Conservation (phyloP, 495 filamentous ascomycete genomes). For the Trichodelitschia bisporula region DNA sequence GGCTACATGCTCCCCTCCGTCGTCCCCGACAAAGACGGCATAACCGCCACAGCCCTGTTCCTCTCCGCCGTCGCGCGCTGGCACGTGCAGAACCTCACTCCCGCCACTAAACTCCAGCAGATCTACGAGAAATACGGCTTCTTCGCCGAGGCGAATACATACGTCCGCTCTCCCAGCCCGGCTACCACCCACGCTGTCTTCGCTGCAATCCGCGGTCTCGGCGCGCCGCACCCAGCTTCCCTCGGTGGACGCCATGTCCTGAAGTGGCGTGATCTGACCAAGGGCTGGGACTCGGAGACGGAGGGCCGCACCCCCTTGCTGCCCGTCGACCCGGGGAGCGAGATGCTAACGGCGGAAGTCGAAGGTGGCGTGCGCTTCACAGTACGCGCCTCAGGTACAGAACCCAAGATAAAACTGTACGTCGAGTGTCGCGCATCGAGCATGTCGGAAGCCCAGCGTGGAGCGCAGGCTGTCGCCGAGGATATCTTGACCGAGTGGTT, state of each 20-base stretch:
- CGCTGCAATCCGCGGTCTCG: conserved; percentile 22
- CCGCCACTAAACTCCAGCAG: conserved; percentile 31
- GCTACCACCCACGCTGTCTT: conserved; percentile 28
- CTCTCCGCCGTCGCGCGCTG: conserved; percentile 29
- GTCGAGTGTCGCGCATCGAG: conserved; percentile 12
- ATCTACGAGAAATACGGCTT: conserved; percentile 37
- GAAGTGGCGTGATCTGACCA: conserved; percentile 44
- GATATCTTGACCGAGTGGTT: conserved; percentile 36
- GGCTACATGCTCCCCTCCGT: conserved; percentile 49
- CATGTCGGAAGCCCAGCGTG: conserved; percentile 21
- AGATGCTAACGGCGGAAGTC: conserved; percentile 53
- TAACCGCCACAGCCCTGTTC: conserved; percentile 41
- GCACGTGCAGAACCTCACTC: conserved; percentile 27
- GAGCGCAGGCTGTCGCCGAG: conserved; percentile 27
- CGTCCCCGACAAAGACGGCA: conserved; percentile 47
- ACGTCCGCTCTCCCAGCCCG: conserved; percentile 35
- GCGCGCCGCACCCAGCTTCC: conserved; percentile 16
- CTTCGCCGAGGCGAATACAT: conserved; percentile 42
- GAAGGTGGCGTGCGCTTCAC: conserved; percentile 38
- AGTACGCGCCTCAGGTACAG: conserved; percentile 41
- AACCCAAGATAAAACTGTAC: conserved; percentile 29
- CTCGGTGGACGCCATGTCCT: conserved; percentile 27
- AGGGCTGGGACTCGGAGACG: conserved; percentile 35
- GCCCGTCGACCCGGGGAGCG: conserved; percentile 30
- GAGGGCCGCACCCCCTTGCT: conserved; percentile 27